phyloP scores from a whole-genome alignment of 2,329 filamentous ascomycete genomes.

The Microdochium paspali region DNA sequence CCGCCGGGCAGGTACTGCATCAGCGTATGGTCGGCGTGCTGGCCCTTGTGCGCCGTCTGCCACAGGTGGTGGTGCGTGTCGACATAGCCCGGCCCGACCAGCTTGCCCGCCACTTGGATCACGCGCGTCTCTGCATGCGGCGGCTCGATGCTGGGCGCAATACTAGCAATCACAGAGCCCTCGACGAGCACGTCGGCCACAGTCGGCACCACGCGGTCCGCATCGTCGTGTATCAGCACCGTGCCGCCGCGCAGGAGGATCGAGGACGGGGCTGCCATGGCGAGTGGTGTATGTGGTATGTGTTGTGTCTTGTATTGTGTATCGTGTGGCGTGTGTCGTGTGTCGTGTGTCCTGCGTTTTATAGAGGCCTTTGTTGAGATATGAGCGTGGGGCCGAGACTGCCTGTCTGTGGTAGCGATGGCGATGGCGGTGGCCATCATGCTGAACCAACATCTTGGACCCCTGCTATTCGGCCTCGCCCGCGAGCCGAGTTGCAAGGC shows the following conservation, averaged over 20 bases:
- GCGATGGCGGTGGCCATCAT: no score
- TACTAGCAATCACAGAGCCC: slow-evolving; percentile 4
- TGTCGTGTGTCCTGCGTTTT: no score
- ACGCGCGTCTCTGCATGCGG: slow-evolving; percentile 10
- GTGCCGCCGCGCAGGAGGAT: slow-evolving; percentile 9
- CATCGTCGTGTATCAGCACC: slow-evolving; percentile 7
- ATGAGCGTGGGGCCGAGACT: no score
- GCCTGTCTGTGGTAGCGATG: no score
- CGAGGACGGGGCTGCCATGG: background rate
- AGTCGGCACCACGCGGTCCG: slow-evolving; percentile 6
- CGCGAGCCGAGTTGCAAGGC: no score
- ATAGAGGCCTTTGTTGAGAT: no score
- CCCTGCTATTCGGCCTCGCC: no score
- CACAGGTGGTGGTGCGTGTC: slow-evolving; percentile 35
- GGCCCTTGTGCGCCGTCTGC: slow-evolving; percentile 24
- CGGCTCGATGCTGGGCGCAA: background rate
- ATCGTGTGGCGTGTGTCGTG: no score
- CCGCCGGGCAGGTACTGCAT: slow-evolving; percentile 18
- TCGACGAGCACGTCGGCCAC: slow-evolving; percentile 7
- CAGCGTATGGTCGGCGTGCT: slow-evolving; percentile 12
- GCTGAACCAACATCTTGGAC: no score
- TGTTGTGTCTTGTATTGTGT: no score
- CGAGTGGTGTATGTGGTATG: no score
- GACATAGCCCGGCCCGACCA: slow-evolving; percentile 31
- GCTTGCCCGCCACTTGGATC: slow-evolving; percentile 28